Conservation (phyloP, 306 rosid species). For the Sindora glabra region DNA sequence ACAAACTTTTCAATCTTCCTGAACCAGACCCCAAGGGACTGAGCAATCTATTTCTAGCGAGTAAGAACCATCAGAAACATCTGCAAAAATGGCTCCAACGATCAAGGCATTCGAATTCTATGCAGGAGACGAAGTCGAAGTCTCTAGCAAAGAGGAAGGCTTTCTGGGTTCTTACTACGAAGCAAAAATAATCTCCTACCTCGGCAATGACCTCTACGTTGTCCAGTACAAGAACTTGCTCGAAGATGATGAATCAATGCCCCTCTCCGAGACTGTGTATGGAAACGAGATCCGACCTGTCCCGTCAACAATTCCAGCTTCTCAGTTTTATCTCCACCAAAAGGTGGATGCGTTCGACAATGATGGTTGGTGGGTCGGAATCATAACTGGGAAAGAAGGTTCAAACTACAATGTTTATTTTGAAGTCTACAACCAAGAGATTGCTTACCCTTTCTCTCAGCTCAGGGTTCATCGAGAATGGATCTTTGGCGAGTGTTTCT, state of each 20-base stretch:
- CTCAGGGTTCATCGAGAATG: too few relatives aligned
- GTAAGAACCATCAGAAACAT: too few relatives aligned
- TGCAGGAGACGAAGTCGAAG: neutral
- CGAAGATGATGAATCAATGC: neutral
- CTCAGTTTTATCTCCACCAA: neutral
- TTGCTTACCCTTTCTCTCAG: neutral
- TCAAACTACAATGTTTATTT: neutral
- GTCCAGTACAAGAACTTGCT: neutral
- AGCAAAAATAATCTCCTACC: neutral
- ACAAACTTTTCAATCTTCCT: too few relatives aligned
- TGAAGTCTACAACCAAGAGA: neutral
- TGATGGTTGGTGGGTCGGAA: constrained; percentile 15
- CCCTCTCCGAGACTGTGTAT: neutral
- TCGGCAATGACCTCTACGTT: neutral
- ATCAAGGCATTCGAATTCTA: neutral
- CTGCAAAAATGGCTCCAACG: too few relatives aligned
- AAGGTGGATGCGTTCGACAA: constrained; percentile 21
- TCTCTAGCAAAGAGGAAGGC: constrained; percentile 9
- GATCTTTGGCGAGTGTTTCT: too few relatives aligned
- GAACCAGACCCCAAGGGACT: too few relatives aligned
- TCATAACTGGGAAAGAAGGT: neutral
- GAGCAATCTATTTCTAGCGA: too few relatives aligned
- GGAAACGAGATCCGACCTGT: neutral
- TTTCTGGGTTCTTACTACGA: constrained; percentile 10
- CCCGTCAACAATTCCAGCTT: neutral